Conservation (phyloP, 192 early-diverging fungal species). For the Rhizophagus clarus region DNA sequence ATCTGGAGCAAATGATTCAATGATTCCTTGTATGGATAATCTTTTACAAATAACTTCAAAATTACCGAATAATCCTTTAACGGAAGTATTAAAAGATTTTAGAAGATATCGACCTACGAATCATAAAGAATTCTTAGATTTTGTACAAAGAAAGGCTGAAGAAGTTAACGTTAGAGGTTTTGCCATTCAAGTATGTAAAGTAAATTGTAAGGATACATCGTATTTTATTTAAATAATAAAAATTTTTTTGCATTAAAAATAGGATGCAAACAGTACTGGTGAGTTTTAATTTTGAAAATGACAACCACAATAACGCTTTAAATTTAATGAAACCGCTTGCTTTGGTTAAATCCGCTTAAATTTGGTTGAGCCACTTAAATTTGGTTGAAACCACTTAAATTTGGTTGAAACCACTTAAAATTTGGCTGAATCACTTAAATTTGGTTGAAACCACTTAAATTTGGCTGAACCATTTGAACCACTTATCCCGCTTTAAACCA, state of each 20-base stretch:
- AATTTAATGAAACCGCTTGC: too few species aligned
- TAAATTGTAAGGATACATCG: background rate
- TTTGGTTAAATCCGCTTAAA: too few species aligned
- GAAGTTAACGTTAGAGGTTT: slow-evolving; percentile 55
- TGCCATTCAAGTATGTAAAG: slow-evolving; percentile 49
- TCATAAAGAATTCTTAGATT: slow-evolving; percentile 75
- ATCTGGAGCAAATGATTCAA: slow-evolving; percentile 83
- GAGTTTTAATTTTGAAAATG: too few species aligned
- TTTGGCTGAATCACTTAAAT: too few species aligned
- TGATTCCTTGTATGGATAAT: slow-evolving; percentile 86
- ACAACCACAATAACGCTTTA: too few species aligned
- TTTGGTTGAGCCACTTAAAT: too few species aligned
- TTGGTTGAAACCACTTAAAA: too few species aligned
- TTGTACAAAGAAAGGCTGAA: slow-evolving; percentile 60
- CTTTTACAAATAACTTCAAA: slow-evolving; percentile 76
- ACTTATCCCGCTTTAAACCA: too few species aligned
- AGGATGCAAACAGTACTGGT: slow-evolving; percentile 60
- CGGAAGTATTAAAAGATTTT: slow-evolving; percentile 76
- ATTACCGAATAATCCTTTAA: slow-evolving; percentile 83
- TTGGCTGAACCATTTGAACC: too few species aligned
- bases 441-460: too few species aligned
- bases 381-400: too few species aligned
- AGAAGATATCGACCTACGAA: slow-evolving; percentile 77
- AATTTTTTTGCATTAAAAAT: background rate
- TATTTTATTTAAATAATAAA: background rate